phyloP scores from a whole-genome alignment of 257 asterid genomes.

The Nicotiana otophora region DNA sequence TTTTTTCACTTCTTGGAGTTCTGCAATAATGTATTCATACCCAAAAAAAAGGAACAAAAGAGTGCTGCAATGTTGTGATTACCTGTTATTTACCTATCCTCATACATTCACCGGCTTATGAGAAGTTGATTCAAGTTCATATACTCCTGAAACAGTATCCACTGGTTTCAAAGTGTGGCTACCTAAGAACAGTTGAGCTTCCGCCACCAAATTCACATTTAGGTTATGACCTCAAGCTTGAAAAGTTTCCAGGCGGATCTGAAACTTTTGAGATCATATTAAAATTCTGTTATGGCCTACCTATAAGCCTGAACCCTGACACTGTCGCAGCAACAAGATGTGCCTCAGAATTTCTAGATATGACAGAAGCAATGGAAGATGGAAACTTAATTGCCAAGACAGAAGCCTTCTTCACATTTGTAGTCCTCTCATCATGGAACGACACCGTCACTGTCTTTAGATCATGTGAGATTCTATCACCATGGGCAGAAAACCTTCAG shows the following conservation, averaged over 20 bases:
- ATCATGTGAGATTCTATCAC: conserved; percentile 28
- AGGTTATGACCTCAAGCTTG: conserved; percentile 35
- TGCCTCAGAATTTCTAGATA: conserved; percentile 73
- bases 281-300: conserved; percentile 72
- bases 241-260: conserved; percentile 73
- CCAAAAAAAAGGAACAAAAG: neutral
- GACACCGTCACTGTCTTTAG: conserved; percentile 55
- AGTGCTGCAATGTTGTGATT: neutral
- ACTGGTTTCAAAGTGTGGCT: conserved; percentile 61
- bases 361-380: conserved; percentile 60
- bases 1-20: neutral
- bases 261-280: conserved; percentile 72
- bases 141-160: conserved; percentile 48
- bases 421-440: conserved; percentile 81
- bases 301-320: conserved; percentile 65
- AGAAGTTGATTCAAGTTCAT: conserved; percentile 14
- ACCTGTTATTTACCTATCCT: too few species aligned
- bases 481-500: conserved; percentile 71
- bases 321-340: conserved; percentile 54
- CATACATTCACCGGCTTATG: neutral
- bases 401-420: conserved; percentile 63
- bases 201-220: conserved; percentile 29
- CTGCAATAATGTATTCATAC: neutral
- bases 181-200: conserved; percentile 34
- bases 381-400: conserved; percentile 54